Conservation (phyloP, 768 basidiomycete species). For the Mrakia hoshinonis region DNA sequence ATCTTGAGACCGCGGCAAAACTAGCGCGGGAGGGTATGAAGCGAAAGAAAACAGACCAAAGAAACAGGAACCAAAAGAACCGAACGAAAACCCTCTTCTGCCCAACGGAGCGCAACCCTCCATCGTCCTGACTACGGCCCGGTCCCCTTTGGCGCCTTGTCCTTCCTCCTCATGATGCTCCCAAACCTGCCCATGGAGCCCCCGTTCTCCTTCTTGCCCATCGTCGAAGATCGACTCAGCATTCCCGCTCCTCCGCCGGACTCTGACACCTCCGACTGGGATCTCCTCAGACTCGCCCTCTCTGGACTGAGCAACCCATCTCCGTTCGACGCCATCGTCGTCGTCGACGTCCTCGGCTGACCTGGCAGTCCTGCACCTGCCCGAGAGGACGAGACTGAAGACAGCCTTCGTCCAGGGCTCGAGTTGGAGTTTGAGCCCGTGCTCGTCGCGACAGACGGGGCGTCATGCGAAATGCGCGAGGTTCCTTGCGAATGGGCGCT, state of each 20-base stretch:
- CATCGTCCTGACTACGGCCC: neutral
- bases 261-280: neutral
- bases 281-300: neutral
- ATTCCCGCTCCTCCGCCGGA: neutral
- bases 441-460: neutral
- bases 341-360: neutral
- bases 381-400: neutral
- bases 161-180: conserved; percentile 10
- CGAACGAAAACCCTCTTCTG: neutral
- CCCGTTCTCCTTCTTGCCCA: neutral
- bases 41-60: too few relatives aligned
- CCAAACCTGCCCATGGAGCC: neutral
- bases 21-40: too few relatives aligned
- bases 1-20: too few relatives aligned
- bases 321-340: neutral
- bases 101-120: neutral
- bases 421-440: neutral
- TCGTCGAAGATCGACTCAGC: neutral
- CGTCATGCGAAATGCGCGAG: neutral
- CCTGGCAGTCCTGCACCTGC: neutral
- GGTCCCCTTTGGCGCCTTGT: neutral
- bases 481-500: neutral
- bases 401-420: neutral
- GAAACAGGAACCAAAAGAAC: neutral
- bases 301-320: neutral